These are phyloP conservation scores for Vinca minor DNA, from an alignment of 257 asterid species.

Conservation along the genomic window DNA sequence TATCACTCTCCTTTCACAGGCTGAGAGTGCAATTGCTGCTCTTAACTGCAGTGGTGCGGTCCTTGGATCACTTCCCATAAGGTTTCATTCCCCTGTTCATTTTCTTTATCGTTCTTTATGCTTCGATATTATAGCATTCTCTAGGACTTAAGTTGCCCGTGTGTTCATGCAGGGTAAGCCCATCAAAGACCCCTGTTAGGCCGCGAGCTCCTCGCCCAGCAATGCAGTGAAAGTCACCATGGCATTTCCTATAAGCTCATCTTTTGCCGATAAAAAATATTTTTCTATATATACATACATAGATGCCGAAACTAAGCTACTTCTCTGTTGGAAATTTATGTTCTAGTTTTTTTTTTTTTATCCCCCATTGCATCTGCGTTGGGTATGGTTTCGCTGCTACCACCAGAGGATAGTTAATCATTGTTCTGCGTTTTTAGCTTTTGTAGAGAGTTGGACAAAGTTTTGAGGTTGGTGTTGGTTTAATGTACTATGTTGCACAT, in stretches of 20 bases:
- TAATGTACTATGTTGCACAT: conserved; percentile 26
- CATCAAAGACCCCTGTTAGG: conserved; percentile 66
- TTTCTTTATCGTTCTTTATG: background rate
- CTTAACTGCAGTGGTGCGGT: conserved; percentile 94
- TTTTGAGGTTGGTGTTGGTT: conserved; percentile 38
- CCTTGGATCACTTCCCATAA: conserved; percentile 84
- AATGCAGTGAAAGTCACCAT: conserved; percentile 33
- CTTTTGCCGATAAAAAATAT: too few relatives aligned
- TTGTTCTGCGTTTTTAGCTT: conserved; percentile 24
- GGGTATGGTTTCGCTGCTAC: conserved; percentile 20
- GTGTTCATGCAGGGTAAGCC: conserved; percentile 57
- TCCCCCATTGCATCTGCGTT: conserved; percentile 23
- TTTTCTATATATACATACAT: conserved; percentile 35
- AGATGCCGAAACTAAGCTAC: conserved; percentile 37
- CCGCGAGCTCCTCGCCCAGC: conserved; percentile 34
- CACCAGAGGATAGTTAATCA: conserved; percentile 18
- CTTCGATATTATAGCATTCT: too few relatives aligned
- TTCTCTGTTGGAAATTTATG: conserved; percentile 26
- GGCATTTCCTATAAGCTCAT: conserved; percentile 20
- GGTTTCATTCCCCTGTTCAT: conserved; percentile 29
- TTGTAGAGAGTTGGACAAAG: conserved; percentile 57
- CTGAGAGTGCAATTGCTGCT: conserved; percentile 94
- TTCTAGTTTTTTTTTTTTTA: conserved; percentile 11
- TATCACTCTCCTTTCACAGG: conserved; percentile 41
- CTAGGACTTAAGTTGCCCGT: too few relatives aligned